Conservation (phyloP, 345 rosid genomes). For the Eucalyptus marginata region DNA sequence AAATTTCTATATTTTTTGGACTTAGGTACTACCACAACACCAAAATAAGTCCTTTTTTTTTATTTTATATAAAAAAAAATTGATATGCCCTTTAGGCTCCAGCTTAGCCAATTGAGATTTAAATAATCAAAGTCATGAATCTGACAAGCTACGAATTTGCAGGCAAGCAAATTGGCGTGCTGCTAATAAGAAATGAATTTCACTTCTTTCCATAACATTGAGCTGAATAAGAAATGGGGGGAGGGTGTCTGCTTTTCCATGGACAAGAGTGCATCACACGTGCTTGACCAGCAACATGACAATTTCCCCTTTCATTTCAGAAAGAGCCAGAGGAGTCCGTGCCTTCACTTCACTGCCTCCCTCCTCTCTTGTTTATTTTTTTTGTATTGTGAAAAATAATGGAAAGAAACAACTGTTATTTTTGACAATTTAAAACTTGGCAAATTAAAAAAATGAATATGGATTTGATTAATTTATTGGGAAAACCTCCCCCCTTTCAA, state of each 20-base stretch:
- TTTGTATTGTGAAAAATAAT: neutral
- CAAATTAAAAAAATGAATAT: neutral
- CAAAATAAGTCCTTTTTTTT: neutral
- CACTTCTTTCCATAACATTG: neutral
- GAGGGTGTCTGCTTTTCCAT: neutral
- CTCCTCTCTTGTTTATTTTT: neutral
- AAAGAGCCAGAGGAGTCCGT: neutral
- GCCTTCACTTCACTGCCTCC: neutral
- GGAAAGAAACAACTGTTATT: neutral
- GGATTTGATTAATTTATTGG: neutral
- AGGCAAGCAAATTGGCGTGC: neutral
- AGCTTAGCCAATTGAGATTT: neutral
- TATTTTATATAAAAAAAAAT: neutral
- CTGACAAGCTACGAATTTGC: neutral
- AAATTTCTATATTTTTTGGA: neutral
- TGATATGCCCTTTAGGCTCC: neutral
- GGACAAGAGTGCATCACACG: neutral
- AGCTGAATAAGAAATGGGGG: neutral
- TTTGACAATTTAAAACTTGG: neutral
- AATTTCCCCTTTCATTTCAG: neutral
- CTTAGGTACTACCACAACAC: neutral
- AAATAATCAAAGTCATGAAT: neutral
- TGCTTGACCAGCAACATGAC: neutral
- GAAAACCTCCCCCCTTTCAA: neutral
- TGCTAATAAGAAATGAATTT: neutral